phyloP scores from a whole-genome alignment of 139 green algal species.

The Chlorella sp. region DNA sequence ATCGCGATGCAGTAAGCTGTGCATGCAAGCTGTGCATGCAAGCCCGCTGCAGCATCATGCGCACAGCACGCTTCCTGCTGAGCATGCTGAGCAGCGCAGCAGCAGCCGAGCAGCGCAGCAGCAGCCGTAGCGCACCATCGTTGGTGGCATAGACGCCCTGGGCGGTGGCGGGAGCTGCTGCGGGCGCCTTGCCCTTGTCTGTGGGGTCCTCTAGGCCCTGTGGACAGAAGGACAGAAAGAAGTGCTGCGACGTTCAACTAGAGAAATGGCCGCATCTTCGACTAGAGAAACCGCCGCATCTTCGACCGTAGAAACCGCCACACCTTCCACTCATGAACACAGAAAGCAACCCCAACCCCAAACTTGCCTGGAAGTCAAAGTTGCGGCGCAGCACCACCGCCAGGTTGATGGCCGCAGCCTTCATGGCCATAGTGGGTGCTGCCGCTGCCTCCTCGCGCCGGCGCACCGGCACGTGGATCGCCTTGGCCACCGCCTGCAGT shows the following conservation, averaged over 20 bases:
- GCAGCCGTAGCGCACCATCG: not conserved
- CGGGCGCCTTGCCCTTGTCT: constrained; percentile 32
- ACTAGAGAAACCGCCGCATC: too few species aligned
- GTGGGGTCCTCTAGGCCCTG: constrained; percentile 9
- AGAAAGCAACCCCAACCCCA: not conserved
- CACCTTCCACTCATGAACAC: too few species aligned
- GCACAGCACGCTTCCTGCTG: too few species aligned
- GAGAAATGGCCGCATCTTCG: too few species aligned
- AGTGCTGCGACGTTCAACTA: too few species aligned
- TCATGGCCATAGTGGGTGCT: constrained; percentile 63
- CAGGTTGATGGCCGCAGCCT: constrained; percentile 67
- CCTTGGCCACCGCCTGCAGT: constrained; percentile 72
- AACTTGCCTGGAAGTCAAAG: constrained; percentile 51
- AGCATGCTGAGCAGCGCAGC: too few species aligned
- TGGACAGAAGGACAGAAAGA: too few species aligned
- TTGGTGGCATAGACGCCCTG: not conserved
- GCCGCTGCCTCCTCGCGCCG: constrained; percentile 61
- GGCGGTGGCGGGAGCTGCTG: not conserved
- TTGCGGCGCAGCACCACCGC: constrained; percentile 74
- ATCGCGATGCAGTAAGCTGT: too few species aligned
- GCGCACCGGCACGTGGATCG: constrained; percentile 77
- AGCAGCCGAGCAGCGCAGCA: not conserved
- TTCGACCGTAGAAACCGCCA: too few species aligned
- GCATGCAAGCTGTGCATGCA: not conserved
- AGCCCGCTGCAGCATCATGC: too few species aligned